phyloP scores from a whole-genome alignment of 345 rosid genomes.

The Bretschneidera sinensis region DNA sequence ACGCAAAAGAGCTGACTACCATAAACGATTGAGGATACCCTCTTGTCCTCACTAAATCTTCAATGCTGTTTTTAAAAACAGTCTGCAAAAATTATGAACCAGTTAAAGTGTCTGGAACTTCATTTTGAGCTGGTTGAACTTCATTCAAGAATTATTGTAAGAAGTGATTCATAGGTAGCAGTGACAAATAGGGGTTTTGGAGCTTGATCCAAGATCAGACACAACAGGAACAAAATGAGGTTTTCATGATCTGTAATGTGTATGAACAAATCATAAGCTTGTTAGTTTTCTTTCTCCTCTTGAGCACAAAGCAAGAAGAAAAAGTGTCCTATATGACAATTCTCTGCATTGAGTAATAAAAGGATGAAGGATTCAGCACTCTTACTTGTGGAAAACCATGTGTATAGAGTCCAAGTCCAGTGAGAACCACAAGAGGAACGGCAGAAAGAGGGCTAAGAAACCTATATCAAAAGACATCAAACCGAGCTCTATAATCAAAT shows the following conservation, averaged over 20 bases:
- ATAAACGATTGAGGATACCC: neutral
- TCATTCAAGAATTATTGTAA: no score
- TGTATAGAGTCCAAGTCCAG: conserved; percentile 70
- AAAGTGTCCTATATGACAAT: neutral
- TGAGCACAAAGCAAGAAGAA: neutral
- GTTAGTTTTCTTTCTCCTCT: neutral
- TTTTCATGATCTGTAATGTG: neutral
- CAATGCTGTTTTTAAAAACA: no score
- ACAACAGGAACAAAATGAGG: neutral
- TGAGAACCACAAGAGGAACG: conserved; percentile 76
- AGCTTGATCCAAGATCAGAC: neutral
- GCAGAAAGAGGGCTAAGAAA: conserved; percentile 78
- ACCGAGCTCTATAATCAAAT: neutral
- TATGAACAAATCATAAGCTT: neutral
- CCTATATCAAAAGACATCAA: conserved; percentile 36
- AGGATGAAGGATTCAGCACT: conserved; percentile 1
- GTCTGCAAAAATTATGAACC: no score
- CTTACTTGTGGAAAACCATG: conserved; percentile 76
- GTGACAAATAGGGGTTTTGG: neutral
- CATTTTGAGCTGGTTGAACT: no score
- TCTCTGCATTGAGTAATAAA: neutral
- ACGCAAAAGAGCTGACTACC: no score
- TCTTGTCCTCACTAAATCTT: no score
- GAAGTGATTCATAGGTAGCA: neutral
- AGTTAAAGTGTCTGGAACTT: no score